Evolutionary conservation across 2,329 filamentous ascomycete genomes (phyloP), one percentile per base, ranked within the genome.

Genomic region (Phaeosphaeriaceae sp.): DNA sequence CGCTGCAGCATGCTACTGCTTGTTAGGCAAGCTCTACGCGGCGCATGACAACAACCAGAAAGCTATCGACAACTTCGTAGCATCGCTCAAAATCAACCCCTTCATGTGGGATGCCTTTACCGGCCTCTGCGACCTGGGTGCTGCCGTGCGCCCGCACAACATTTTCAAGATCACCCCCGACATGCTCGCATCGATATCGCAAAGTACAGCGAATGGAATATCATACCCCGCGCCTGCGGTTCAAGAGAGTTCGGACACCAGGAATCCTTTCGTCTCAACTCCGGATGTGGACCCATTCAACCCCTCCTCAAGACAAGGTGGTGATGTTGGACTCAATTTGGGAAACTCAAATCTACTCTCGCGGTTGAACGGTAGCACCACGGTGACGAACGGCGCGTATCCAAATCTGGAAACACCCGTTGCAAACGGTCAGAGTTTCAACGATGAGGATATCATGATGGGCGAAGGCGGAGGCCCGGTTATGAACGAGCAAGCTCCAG

Each of bases 61-160:
- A 77, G 93, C 95, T 7, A 88, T 94, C 17, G 86, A 91, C 65
- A 92, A 88, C 76, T 98, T 95, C 73, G 92, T 96, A 66, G 92
- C 96, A 59, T 88, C 93, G 6, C 81, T 99, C 69, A 96, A 93
- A 78, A 78, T 89, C 54, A 99, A 98, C 71, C 93, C 95, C 1
- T 94, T 98, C 78, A 95, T 97, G 86, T 99, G 95, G 95, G 95
- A 99, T 82, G 93, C 94, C 0, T 98, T 98, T 70, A 88, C 89
- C 21, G 90, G 88, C 17, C 84, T 99, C 7, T 97, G 93, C 74
- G 93, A 97, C 72, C 91, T 86, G 45, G 88, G 86, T 81, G 89
- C 92, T 46, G 89, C 88, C 65, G 85, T 98, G 54, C 88, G 91
- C 55, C 88, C 95, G 10, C 86, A 89, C 24, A 97, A 96, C 70